Evolutionary conservation across 202 grass and related monocot species (phyloP), one percentile per base, ranked within the genome.

Genomic region (Eragrostis tef): DNA sequence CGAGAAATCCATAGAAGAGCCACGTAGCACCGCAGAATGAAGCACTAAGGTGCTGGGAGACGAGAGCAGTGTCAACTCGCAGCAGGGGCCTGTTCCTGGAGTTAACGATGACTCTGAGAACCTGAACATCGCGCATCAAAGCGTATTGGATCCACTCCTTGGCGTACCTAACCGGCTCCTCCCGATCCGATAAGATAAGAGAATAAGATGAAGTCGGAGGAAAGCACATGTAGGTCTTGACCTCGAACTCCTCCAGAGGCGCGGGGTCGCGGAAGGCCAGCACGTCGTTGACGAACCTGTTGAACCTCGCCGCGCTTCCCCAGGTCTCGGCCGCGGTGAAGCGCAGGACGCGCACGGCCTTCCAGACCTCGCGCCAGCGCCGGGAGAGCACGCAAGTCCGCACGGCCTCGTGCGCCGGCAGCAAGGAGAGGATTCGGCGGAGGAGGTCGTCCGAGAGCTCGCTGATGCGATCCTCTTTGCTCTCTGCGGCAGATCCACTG

Each of bases 361-460:
- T 45, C 66, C 67, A 82, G 54, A 46, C 34, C 12, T 46, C 11
- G 43, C 59, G 54, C 67, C 79, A 82, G 79, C 53, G 71, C 34
- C 51, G 67, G 66, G 66, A 82, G 29, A 82, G 51, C 9, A 81
- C 5, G 65, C 50, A 57, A 58, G 79, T 81, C 59, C 79, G 67
- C 27, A 73, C 67, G 14, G 67, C 79, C 1, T 82, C 67, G 12
- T 73, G 54, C 31, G 60, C 50, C 34, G 79, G 79, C 31, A 82
- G 29, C n/a, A n/a, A 67, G 46, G 44, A 9, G 44, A 82, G 66
- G 54, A 72, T 60, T 48, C 25, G 43, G 16, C 9, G 52, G 11
- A 59, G 54, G 6, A 48, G 10, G 1, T 47, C 44, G 44, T 44
- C 19, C 0, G 66, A 49, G 26, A 82, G 50, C 46, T 25, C 34